Evolutionary conservation across 108 stramenopile genomes (phyloP).

Genomic region (Cyclotella sp.): DNA sequence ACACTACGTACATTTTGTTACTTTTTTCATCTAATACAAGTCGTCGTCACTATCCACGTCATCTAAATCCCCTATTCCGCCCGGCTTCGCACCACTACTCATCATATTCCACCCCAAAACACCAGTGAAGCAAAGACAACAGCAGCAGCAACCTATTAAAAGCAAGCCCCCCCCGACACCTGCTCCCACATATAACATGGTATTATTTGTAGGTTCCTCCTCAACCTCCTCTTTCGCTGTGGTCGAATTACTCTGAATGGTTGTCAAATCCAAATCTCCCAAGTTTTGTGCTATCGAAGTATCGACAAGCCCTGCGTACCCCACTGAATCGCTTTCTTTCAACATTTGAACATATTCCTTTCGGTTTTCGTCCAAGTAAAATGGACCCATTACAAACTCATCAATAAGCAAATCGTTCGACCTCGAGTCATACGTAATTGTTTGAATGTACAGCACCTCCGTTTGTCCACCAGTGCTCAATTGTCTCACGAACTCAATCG

Average conservation of each 20-base stretch:
- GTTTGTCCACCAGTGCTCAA: not conserved
- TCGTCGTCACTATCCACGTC: conserved; percentile 1
- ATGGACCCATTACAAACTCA: conserved; percentile 3
- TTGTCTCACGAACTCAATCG: not conserved
- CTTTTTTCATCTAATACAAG: no score
- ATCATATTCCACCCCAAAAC: not conserved
- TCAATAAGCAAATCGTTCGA: not conserved
- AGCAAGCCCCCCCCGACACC: conserved; percentile 1
- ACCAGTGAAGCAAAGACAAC: conserved; percentile 3
- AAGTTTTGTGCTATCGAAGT: not conserved
- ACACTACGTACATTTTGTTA: no score
- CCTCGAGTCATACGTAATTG: not conserved
- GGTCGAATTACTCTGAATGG: not conserved
- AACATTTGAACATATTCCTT: not conserved
- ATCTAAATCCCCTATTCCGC: not conserved
- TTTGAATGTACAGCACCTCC: not conserved
- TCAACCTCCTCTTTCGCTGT: not conserved
- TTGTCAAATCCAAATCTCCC: conserved; percentile 7
- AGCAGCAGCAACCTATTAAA: not conserved
- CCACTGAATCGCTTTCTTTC: not conserved
- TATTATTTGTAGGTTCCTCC: not conserved
- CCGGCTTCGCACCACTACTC: not conserved
- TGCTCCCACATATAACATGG: not conserved
- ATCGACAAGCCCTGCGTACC: not conserved
- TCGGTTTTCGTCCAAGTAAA: conserved; percentile 13